phyloP scores from a whole-genome alignment of 2,329 filamentous ascomycete species.

The Fusarium armeniacum region DNA sequence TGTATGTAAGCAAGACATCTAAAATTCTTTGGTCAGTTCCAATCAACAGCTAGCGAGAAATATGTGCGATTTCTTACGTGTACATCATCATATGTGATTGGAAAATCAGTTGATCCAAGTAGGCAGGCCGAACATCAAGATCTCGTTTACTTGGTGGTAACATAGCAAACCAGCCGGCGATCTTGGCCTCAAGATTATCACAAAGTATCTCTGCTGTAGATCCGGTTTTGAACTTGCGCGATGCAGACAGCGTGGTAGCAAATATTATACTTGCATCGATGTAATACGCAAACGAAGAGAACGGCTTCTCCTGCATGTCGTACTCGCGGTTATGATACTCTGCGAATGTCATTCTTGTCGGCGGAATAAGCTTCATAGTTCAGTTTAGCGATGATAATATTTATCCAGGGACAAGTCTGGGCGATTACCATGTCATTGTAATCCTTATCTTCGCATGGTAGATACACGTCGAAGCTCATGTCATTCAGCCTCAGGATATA shows the following conservation, averaged over 20 bases:
- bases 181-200: neutral
- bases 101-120: neutral
- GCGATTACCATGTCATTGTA: neutral
- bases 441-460: neutral
- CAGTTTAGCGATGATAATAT: neutral
- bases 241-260: neutral
- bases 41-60: neutral
- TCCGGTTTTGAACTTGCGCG: neutral
- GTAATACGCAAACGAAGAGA: neutral
- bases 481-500: neutral
- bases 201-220: neutral
- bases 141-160: neutral
- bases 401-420: neutral
- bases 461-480: neutral
- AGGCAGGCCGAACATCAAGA: neutral
- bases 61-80: neutral
- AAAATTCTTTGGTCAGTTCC: neutral
- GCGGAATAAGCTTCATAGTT: neutral
- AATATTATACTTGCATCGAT: neutral
- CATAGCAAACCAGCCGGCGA: neutral
- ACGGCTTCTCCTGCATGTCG: neutral
- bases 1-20: conserved; percentile 1
- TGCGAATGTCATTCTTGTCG: neutral
- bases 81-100: conserved; percentile 2
- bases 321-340: neutral